Evolutionary conservation across 345 rosid genomes (phyloP).

Genomic region (Euphorbia lathyris): DNA sequence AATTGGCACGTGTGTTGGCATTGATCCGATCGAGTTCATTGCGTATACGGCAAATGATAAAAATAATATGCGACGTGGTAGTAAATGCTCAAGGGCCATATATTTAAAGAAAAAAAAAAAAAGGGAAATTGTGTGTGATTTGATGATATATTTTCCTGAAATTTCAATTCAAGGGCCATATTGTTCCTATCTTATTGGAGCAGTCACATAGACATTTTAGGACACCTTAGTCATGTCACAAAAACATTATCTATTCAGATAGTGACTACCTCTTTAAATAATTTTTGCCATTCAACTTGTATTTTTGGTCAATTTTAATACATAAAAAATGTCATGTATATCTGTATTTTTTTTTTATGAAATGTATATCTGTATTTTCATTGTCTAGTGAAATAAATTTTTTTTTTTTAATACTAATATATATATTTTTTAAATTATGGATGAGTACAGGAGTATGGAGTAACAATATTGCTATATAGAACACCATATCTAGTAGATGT

Average conservation of each 20-base stretch:
- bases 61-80: not conserved
- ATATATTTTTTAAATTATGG: not conserved
- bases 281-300: no score
- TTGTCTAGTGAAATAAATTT: no score
- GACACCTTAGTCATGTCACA: not conserved
- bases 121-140: no score
- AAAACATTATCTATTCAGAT: not conserved
- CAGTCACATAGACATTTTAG: not conserved
- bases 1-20: not conserved
- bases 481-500: constrained; percentile 70
- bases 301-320: no score
- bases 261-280: not conserved
- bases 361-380: not conserved
- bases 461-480: constrained; percentile 50
- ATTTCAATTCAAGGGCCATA: no score
- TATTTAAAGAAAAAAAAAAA: no score
- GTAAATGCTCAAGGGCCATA: no score
- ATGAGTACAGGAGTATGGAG: constrained; percentile 54
- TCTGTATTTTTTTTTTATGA: no score
- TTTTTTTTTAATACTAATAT: not conserved
- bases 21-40: not conserved
- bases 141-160: no score
- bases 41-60: constrained; percentile 3
- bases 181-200: not conserved
- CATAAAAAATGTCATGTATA: no score